Percentiles rank a stretch among this genome's conserved stretches.
Conservation (phyloP, 176 grass and related monocot species). For the Neostapfia colusana region DNA sequence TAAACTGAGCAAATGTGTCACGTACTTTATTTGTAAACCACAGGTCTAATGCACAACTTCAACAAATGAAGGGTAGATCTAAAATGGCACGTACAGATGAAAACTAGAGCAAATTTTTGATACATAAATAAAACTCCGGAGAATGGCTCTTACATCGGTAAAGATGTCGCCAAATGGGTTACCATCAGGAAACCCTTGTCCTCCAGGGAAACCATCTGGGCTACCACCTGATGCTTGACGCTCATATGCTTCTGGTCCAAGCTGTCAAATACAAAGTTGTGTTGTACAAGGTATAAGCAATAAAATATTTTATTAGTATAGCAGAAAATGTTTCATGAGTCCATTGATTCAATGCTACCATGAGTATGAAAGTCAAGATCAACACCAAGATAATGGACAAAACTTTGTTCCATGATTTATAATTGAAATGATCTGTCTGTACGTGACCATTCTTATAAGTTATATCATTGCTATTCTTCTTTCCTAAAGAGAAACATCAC, state of each 20-base stretch:
- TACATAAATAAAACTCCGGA: conserved; percentile 28
- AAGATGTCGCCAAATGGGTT: conserved; percentile 87
- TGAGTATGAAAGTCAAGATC: neutral
- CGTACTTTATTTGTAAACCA: conserved; percentile 12
- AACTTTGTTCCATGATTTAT: conserved; percentile 1
- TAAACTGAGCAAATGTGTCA: neutral
- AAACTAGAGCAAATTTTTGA: neutral
- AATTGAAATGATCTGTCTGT: conserved; percentile 2
- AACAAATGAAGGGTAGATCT: conserved; percentile 5
- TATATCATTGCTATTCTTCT: neutral
- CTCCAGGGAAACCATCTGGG: conserved; percentile 51
- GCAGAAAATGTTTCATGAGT: conserved; percentile 28
- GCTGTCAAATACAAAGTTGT: conserved; percentile 44
- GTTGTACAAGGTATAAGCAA: conserved; percentile 22
- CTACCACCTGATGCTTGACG: conserved; percentile 60
- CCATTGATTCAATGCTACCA: conserved; percentile 15
- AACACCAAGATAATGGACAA: neutral
- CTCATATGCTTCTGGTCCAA: conserved; percentile 86
- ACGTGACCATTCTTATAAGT: conserved; percentile 8
- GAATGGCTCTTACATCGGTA: conserved; percentile 46
- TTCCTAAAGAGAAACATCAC: conserved; percentile 21
- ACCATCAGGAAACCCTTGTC: conserved; percentile 53
- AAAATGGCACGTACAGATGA: conserved; percentile 21
- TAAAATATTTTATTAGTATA: conserved; percentile 24
- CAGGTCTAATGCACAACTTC: conserved; percentile 10